These are phyloP conservation scores for Lactarius tabidus DNA, from an alignment of 768 basidiomycete species.

Conservation along the genomic window DNA sequence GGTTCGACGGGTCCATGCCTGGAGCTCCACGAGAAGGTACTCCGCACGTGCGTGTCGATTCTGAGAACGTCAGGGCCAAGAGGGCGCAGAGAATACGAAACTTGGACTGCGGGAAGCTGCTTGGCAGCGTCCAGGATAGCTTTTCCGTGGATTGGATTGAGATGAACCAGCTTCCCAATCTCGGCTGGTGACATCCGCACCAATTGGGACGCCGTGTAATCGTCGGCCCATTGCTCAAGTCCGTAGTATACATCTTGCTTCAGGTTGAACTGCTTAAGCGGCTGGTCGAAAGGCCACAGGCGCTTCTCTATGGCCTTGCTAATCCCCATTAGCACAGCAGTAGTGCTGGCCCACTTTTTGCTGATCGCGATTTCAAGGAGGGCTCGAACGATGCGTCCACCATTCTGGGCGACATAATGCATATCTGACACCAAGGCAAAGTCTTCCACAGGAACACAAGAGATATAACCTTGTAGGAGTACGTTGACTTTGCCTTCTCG, in stretches of 20 bases:
- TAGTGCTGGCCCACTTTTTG: constrained; percentile 83
- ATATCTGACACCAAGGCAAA: constrained; percentile 95
- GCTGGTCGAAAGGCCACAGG: constrained; percentile 94
- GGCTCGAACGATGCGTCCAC: constrained; percentile 90
- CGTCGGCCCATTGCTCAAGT: constrained; percentile 76
- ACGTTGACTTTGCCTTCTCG: constrained; percentile 88
- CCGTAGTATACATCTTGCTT: constrained; percentile 75
- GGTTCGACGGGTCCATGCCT: constrained; percentile 78
- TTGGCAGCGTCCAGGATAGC: constrained; percentile 76
- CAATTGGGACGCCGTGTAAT: constrained; percentile 71
- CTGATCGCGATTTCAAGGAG: constrained; percentile 92
- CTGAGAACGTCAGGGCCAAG: constrained; percentile 81
- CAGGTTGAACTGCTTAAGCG: constrained; percentile 75
- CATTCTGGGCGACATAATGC: constrained; percentile 92
- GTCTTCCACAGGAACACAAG: constrained; percentile 75
- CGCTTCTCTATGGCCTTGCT: constrained; percentile 92
- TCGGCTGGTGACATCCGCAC: constrained; percentile 60
- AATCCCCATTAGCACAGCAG: constrained; percentile 77
- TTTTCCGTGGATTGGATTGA: constrained; percentile 81
- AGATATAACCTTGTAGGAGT: constrained; percentile 87
- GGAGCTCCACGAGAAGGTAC: constrained; percentile 75
- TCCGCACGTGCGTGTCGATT: constrained; percentile 58
- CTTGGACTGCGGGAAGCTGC: constrained; percentile 72
- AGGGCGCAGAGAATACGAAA: constrained; percentile 71
- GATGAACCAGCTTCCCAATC: constrained; percentile 74